phyloP scores from a whole-genome alignment of 108 stramenopile genomes.

The Aurantiochytrium sp. region DNA sequence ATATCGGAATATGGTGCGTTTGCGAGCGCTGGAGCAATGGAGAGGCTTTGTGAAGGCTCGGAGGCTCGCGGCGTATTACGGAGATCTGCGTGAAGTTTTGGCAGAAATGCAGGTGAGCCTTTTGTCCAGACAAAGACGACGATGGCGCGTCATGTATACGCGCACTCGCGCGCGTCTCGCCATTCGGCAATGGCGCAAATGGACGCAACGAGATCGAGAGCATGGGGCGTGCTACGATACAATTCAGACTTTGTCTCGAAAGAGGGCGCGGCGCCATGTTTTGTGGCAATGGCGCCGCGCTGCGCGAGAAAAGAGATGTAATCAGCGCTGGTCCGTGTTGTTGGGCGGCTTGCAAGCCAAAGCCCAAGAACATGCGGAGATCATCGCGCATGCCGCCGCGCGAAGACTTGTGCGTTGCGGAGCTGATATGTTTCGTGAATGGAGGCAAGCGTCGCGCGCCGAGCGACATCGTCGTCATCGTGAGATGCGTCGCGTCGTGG shows the following conservation, averaged over 20 bases:
- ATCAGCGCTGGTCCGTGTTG: too few species aligned
- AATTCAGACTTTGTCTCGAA: background rate
- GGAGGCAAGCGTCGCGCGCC: background rate
- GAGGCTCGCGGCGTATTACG: background rate
- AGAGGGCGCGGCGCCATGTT: background rate
- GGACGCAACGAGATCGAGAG: background rate
- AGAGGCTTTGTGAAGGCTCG: background rate
- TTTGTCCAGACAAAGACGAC: background rate
- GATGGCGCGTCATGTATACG: background rate
- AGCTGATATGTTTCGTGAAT: background rate
- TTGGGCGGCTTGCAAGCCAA: too few species aligned
- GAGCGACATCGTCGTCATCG: background rate
- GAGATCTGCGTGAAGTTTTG: background rate
- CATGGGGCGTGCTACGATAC: background rate
- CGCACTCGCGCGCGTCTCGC: background rate
- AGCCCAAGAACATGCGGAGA: background rate
- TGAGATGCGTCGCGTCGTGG: background rate
- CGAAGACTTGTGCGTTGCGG: background rate
- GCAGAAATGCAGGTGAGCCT: background rate
- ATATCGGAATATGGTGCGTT: background rate
- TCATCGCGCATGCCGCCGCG: background rate
- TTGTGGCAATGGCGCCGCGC: background rate
- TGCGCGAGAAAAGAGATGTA: too few species aligned
- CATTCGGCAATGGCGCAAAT: background rate
- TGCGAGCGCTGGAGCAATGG: background rate